Evolutionary conservation across 345 rosid species (phyloP).

Genomic region (Capsella bursapastoris): DNA sequence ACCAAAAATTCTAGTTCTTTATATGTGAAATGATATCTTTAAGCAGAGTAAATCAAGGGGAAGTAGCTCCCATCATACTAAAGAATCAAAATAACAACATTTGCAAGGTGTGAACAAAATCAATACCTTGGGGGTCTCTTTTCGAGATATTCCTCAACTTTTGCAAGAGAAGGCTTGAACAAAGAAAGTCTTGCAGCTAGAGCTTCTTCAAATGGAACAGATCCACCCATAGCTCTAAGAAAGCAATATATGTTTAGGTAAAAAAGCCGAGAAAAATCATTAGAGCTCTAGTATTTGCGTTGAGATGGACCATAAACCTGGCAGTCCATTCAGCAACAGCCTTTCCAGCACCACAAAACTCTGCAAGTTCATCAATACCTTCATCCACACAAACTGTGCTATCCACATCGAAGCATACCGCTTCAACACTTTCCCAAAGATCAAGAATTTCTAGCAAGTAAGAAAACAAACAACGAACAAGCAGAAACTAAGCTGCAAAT

Average conservation of each 20-base stretch:
- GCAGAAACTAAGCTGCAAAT: slow-evolving; percentile 20
- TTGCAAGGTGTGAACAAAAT: not conserved
- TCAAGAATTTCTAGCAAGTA: slow-evolving; percentile 63
- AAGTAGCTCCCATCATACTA: not conserved
- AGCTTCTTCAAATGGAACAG: slow-evolving; percentile 95
- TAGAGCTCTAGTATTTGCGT: slow-evolving; percentile 5
- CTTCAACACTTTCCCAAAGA: slow-evolving; percentile 77
- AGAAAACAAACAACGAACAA: slow-evolving; percentile 39
- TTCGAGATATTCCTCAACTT: slow-evolving; percentile 77
- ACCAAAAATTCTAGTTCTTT: not conserved
- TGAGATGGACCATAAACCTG: slow-evolving; percentile 56
- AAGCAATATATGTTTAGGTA: slow-evolving; percentile 29
- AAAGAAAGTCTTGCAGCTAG: slow-evolving; percentile 86
- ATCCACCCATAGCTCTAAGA: slow-evolving; percentile 92
- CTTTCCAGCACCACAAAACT: slow-evolving; percentile 95
- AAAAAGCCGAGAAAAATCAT: slow-evolving; percentile 7
- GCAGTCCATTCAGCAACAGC: slow-evolving; percentile 98
- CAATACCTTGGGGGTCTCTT: slow-evolving; percentile 79
- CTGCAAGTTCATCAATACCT: slow-evolving; percentile 98
- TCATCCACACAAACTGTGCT: slow-evolving; percentile 96
- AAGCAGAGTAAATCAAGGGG: slow-evolving; percentile 23
- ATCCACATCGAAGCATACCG: slow-evolving; percentile 97
- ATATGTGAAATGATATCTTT: not conserved
- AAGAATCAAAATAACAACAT: not conserved
- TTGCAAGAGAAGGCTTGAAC: slow-evolving; percentile 79